Percentiles rank a stretch among this genome's conserved stretches.
These are phyloP conservation scores for Chaetomium tenue DNA, from an alignment of 495 filamentous ascomycete species.

Conservation along the genomic window DNA sequence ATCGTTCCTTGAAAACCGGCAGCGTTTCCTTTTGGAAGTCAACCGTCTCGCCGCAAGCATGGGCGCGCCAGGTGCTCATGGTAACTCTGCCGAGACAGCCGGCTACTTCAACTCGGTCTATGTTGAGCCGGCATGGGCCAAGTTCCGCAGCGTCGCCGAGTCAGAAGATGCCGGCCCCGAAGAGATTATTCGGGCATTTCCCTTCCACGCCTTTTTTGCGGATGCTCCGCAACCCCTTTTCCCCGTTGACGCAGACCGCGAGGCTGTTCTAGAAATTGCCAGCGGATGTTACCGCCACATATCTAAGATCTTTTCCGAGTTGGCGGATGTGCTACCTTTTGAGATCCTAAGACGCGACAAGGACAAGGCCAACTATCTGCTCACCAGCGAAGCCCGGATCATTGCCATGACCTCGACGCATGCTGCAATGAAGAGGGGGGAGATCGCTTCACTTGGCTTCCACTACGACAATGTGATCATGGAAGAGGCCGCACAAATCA, in stretches of 20 bases:
- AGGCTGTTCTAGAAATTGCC: conserved; percentile 71
- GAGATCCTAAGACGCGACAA: conserved; percentile 84
- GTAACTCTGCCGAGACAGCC: conserved; percentile 93
- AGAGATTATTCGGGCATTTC: conserved; percentile 70
- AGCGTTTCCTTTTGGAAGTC: conserved; percentile 76
- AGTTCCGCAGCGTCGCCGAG: conserved; percentile 66
- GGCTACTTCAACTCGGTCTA: conserved; percentile 95
- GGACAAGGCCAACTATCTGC: conserved; percentile 92
- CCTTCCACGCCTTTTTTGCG: conserved; percentile 86
- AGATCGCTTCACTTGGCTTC: conserved; percentile 89
- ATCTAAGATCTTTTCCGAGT: conserved; percentile 83
- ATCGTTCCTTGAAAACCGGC: conserved; percentile 88
- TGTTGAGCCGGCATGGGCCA: conserved; percentile 81
- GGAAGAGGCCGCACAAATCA: conserved; percentile 98
- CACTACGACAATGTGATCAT: conserved; percentile 97
- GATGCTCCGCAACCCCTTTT: conserved; percentile 87
- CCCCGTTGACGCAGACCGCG: conserved; percentile 57
- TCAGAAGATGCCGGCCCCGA: conserved; percentile 54
- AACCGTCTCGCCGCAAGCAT: conserved; percentile 80
- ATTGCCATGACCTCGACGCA: conserved; percentile 99
- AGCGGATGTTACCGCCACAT: conserved; percentile 89
- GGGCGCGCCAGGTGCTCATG: conserved; percentile 84
- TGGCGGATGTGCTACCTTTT: conserved; percentile 92
- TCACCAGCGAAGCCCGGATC: conserved; percentile 91
- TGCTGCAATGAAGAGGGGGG: conserved; percentile 92